Conservation (phyloP, 2,329 filamentous ascomycete genomes). For the Neofusicoccum ribis region DNA sequence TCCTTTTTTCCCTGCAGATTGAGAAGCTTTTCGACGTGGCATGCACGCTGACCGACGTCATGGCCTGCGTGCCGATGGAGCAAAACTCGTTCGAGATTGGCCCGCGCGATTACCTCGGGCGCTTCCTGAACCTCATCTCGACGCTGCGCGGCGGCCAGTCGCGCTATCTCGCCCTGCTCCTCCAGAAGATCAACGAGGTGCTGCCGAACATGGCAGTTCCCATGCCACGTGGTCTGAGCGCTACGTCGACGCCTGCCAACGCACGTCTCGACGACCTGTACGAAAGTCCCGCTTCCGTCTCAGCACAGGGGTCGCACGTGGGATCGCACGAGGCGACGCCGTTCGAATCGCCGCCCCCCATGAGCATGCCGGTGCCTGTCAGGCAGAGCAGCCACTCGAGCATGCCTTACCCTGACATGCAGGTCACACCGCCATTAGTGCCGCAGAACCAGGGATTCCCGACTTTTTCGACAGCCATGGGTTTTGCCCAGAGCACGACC, state of each 20-base stretch:
- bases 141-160: slow-evolving; percentile 73
- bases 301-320: slow-evolving; percentile 19
- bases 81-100: slow-evolving; percentile 60
- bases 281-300: slow-evolving; percentile 20
- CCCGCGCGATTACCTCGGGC: slow-evolving; percentile 72
- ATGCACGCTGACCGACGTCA: slow-evolving; percentile 70
- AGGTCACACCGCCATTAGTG: slow-evolving; percentile 20
- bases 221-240: slow-evolving; percentile 23
- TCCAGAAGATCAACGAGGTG: slow-evolving; percentile 73
- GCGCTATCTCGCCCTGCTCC: slow-evolving; percentile 73
- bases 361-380: slow-evolving; percentile 19
- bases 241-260: slow-evolving; percentile 30
- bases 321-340: slow-evolving; percentile 21
- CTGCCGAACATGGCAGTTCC: slow-evolving; percentile 54
- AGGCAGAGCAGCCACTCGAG: slow-evolving; percentile 17
- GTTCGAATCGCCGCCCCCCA: slow-evolving; percentile 20
- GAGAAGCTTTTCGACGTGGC: slow-evolving; percentile 80
- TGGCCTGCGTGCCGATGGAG: slow-evolving; percentile 62
- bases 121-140: slow-evolving; percentile 65
- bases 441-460: slow-evolving; percentile 16
- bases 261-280: slow-evolving; percentile 22
- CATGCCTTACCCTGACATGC: slow-evolving; percentile 21
- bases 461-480: slow-evolving; percentile 19
- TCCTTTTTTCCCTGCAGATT: slow-evolving; percentile 50
- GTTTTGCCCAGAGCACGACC: slow-evolving; percentile 14